These are phyloP conservation scores for Pseudozyma tsukubaensis DNA, from an alignment of 1,284 basidiomycete species.

Conservation along the genomic window DNA sequence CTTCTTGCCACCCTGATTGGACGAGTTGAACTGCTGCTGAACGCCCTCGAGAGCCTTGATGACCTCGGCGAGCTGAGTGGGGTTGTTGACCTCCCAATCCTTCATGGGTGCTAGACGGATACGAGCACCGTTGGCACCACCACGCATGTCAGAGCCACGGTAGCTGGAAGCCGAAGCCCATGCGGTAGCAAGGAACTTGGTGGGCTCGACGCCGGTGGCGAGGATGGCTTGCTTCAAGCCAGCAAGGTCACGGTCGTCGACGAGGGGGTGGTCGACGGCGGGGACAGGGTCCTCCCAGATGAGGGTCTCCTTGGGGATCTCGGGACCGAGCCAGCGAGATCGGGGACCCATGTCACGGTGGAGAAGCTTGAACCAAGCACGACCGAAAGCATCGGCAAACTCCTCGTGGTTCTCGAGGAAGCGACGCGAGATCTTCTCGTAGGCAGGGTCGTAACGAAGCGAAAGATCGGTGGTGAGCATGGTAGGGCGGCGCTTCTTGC, in stretches of 20 bases:
- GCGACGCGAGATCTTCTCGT: conserved; percentile 45
- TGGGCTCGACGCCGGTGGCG: conserved; percentile 34
- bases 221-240: conserved; percentile 46
- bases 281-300: conserved; percentile 48
- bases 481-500: conserved; percentile 48
- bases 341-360: conserved; percentile 52
- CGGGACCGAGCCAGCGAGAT: conserved; percentile 40
- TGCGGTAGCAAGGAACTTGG: conserved; percentile 40
- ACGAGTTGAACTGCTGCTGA: conserved; percentile 46
- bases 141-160: conserved; percentile 44
- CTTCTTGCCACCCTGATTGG: conserved; percentile 43
- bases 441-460: conserved; percentile 38
- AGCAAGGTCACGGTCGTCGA: conserved; percentile 41
- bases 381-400: conserved; percentile 40
- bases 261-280: conserved; percentile 27
- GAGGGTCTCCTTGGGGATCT: conserved; percentile 40
- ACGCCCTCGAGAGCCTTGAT: conserved; percentile 42
- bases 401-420: conserved; percentile 41
- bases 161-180: conserved; percentile 42
- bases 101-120: conserved; percentile 47
- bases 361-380: conserved; percentile 49
- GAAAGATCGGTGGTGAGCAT: conserved; percentile 46
- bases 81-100: conserved; percentile 49
- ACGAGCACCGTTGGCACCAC: conserved; percentile 45
- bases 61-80: conserved; percentile 33